Evolutionary conservation across 2,329 filamentous ascomycete genomes (phyloP), one percentile per base, ranked within the genome.

Genomic region (Emmonsiellopsis sp.): DNA sequence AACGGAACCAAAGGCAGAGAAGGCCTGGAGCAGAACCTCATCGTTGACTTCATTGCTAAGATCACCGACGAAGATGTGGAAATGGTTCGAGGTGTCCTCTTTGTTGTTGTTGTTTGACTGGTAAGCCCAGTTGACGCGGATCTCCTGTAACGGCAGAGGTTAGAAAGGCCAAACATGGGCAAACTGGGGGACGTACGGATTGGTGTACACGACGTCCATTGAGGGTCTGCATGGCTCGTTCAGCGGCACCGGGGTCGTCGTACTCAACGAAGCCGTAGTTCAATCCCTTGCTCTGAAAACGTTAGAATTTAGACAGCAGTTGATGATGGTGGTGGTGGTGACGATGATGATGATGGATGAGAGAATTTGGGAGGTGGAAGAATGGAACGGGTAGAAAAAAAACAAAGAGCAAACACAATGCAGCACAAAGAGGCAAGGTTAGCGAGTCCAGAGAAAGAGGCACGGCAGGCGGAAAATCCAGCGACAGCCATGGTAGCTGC

Each of bases 261-360:
- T 96, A 98, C 72, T 98, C 93, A 60, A 98, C 87, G 67, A 98
- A 98, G 27, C 93, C 93, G 73, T 98, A 98, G 78, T 98, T 98
- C 78, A 89, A 94, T 47, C 93, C 93, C 79, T 97, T 95, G 62
- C 86, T 87, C 83, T 95, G 74, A 61, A 78, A 70, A 13, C 7
- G 10, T 62, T 70, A 56, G 56, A 44, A 53, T 58, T 58, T 61
- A 61, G 58, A 56, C 55, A 54, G 39, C 21, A 51, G 44, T 51
- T 14, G 49, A 47, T 48, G 48, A 40, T 42, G 14, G 37, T 43
- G 37, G 5, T 21, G 31, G 27, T 48, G 31, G 13, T 52, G 42
- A 34, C 37, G 51, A 36, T 21, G 47, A 42, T 50, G 21, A 53
- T 37, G 42, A 51, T 37, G 50, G 37, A 54, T 34, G 52, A 51